A percentile compares a stretch with the other conserved stretches of the same genome.
Evolutionary conservation across 192 early-diverging fungal species (phyloP).

Genomic region (Lobosporangium transversale): DNA sequence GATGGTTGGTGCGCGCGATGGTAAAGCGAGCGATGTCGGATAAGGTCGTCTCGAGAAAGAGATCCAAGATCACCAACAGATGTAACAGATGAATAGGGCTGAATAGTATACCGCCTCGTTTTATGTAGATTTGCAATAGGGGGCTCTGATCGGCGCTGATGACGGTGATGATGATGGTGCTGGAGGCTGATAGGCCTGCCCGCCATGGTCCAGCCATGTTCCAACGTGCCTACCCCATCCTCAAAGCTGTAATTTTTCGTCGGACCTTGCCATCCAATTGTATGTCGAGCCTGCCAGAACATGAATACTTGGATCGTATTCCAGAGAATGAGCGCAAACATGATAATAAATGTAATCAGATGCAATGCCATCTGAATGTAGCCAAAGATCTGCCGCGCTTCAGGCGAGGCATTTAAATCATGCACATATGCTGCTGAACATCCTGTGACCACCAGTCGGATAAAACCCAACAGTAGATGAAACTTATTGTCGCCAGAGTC

Average conservation of each 20-base stretch:
- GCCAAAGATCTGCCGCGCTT: constrained; percentile 51
- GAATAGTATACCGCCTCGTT: constrained; percentile 38
- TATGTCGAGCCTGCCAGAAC: constrained; percentile 41
- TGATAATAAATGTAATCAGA: constrained; percentile 49
- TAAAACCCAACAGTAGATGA: constrained; percentile 40
- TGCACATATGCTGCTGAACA: constrained; percentile 54
- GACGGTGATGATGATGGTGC: neutral
- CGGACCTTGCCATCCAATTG: constrained; percentile 18
- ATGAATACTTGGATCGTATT: constrained; percentile 44
- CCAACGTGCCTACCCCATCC: neutral
- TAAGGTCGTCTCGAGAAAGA: constrained; percentile 1
- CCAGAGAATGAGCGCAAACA: constrained; percentile 48
- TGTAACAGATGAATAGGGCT: constrained; percentile 31
- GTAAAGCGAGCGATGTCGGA: constrained; percentile 4
- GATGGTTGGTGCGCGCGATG: constrained; percentile 22
- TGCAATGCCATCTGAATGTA: constrained; percentile 58
- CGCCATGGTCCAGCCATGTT: constrained; percentile 19
- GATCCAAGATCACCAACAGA: constrained; percentile 16
- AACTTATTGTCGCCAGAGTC: constrained; percentile 53
- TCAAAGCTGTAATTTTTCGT: constrained; percentile 27
- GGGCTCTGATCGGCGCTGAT: neutral
- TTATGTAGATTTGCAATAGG: neutral
- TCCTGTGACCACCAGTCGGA: constrained; percentile 45
- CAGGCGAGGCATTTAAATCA: constrained; percentile 7
- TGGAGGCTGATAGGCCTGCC: constrained; percentile 21